These are phyloP conservation scores for Akebia trifoliata DNA, from an alignment of 164 flowering plant species.

Conservation along the genomic window DNA sequence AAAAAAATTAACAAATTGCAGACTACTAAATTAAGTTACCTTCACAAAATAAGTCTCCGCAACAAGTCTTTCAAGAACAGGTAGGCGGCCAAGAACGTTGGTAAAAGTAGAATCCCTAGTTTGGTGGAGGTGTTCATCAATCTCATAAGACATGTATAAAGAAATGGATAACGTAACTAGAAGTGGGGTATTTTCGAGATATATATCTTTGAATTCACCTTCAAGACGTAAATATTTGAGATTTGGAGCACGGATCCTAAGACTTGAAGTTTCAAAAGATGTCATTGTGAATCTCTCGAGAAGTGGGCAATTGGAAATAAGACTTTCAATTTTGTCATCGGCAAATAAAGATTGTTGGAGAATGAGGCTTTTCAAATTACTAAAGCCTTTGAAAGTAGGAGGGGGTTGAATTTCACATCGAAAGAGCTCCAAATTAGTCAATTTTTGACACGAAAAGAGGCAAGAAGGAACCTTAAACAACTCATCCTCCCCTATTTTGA, in stretches of 20 bases:
- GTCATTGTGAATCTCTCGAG: constrained; percentile 59
- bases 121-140: constrained; percentile 43
- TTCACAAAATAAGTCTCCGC: constrained; percentile 62
- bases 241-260: constrained; percentile 58
- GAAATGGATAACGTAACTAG: constrained; percentile 35
- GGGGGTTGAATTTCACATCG: constrained; percentile 59
- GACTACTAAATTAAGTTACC: constrained; percentile 29
- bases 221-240: constrained; percentile 57
- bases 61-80: constrained; percentile 49
- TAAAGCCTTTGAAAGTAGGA: constrained; percentile 51
- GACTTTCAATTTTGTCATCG: constrained; percentile 35
- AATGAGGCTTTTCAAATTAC: constrained; percentile 38
- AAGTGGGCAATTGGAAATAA: constrained; percentile 56
- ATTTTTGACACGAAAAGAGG: constrained; percentile 45
- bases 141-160: constrained; percentile 28
- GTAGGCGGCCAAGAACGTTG: constrained; percentile 56
- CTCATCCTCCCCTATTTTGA: constrained; percentile 1
- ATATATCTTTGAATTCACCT: constrained; percentile 59
- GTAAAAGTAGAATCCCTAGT: constrained; percentile 41
- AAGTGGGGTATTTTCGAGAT: constrained; percentile 46
- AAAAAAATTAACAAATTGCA: neutral
- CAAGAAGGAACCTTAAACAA: constrained; percentile 8
- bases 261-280: constrained; percentile 41
- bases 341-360: constrained; percentile 44
- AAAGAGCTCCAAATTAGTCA: constrained; percentile 53